Conservation (phyloP, 2,329 filamentous ascomycete species). For the Cordyceps pruinosa region DNA sequence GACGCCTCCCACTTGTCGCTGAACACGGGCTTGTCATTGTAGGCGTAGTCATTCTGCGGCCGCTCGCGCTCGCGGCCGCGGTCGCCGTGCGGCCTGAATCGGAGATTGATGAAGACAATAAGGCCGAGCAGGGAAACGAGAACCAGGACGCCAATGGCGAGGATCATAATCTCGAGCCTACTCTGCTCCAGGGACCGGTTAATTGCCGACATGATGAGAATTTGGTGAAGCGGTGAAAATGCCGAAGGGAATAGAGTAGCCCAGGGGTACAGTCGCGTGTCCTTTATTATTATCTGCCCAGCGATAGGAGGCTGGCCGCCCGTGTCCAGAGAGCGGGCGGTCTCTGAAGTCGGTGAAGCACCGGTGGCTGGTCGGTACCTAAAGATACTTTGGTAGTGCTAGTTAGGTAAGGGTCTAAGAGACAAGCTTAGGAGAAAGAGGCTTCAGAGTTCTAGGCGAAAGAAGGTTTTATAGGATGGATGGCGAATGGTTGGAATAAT, state of each 20-base stretch:
- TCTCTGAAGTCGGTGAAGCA: conserved; percentile 12
- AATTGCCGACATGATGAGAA: conserved; percentile 16
- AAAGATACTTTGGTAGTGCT: conserved; percentile 7
- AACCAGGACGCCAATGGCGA: conserved; percentile 27
- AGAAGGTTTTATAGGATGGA: neutral
- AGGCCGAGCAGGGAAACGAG: conserved; percentile 27
- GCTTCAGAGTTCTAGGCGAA: neutral
- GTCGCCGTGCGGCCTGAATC: conserved; percentile 15
- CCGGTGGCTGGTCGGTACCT: conserved; percentile 9
- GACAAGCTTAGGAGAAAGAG: neutral
- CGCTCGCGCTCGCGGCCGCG: neutral
- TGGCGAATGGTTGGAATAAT: neutral
- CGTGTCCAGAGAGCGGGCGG: neutral
- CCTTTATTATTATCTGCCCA: neutral
- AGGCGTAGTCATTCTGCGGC: conserved; percentile 15
- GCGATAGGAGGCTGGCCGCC: neutral
- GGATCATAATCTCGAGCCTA: conserved; percentile 27
- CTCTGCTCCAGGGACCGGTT: conserved; percentile 21
- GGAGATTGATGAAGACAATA: conserved; percentile 25
- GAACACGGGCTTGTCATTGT: conserved; percentile 16
- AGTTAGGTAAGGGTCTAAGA: conserved; percentile 2
- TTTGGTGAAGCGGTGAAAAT: neutral
- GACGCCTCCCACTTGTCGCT: conserved; percentile 18
- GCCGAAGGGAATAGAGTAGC: neutral
- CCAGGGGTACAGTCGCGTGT: neutral